Conservation (phyloP, 495 filamentous ascomycete genomes). For the Xylaria palmicola region DNA sequence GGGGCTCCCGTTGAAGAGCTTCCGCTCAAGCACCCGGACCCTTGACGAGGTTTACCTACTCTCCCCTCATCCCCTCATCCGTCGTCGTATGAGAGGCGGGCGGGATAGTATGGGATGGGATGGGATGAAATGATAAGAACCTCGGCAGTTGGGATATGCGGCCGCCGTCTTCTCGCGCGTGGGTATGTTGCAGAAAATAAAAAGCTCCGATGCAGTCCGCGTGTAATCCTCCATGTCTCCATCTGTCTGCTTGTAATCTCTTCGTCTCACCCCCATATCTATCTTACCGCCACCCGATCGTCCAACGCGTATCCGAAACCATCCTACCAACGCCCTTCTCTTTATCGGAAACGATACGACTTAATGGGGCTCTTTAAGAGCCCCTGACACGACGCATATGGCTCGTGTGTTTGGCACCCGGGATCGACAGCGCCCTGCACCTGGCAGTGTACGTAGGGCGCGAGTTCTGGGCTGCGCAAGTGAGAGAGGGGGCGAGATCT, state of each 20-base stretch:
- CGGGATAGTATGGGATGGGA: neutral
- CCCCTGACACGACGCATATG: neutral
- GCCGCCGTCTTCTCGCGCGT: neutral
- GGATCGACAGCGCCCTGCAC: neutral
- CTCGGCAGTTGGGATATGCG: slow-evolving; percentile 1
- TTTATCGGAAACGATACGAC: neutral
- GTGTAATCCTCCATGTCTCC: slow-evolving; percentile 7
- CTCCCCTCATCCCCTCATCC: too few relatives aligned
- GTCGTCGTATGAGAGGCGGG: neutral
- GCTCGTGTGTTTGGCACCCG: neutral
- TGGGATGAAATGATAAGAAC: slow-evolving; percentile 6
- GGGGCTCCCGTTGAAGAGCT: too few relatives aligned
- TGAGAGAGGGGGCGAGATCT: neutral
- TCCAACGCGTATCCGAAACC: slow-evolving; percentile 1
- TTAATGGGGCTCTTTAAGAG: neutral
- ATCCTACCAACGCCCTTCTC: neutral
- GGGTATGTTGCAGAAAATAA: slow-evolving; percentile 1
- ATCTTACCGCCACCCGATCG: neutral
- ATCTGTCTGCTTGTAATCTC: too few relatives aligned
- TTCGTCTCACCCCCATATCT: neutral
- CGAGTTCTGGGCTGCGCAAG: neutral
- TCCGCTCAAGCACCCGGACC: too few relatives aligned
- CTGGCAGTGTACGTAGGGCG: neutral
- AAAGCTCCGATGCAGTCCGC: neutral
- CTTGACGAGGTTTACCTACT: too few relatives aligned